Evolutionary conservation across 2,329 filamentous ascomycete species (phyloP), one percentile per base, ranked within the genome.

Genomic region (Akanthomyces muscarius): DNA sequence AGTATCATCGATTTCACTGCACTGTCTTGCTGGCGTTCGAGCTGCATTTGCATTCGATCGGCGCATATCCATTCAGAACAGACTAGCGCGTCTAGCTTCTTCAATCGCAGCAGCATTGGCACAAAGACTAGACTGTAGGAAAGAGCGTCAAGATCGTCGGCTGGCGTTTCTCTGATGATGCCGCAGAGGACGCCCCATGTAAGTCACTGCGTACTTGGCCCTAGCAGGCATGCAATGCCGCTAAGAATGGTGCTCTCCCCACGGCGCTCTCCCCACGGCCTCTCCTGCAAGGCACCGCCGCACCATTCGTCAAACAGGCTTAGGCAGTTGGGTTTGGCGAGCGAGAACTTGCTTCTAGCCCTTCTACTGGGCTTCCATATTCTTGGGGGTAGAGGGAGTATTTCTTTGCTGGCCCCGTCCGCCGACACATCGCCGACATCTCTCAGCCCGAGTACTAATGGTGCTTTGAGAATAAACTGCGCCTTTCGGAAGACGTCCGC

Each of bases 261-360:
- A 61, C 57, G 48, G 11, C 47, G n/a, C 38, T 33, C 36, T 53
- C 57, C 57, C 57, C 57, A 61, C 57, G 48, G 11, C 47, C 38
- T 33, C 36, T 53, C 57, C 57, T 61, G 38, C 48, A 30, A 42
- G 23, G 57, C 38, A 52, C 57, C 36, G 44, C 42, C 42, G 57
- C 38, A 52, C 57, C 36, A 53, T 53, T 52, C 18, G 36, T 61
- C 48, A 53, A 61, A 45, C 25, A 61, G 57, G 57, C 48, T 23
- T 61, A 53, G 57, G 36, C 38, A 25, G 36, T 60, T 21, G 6
- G 45, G 7, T 52, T 50, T 41, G 45, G 47, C 48, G 25, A 36
- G 50, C 25, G 5, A 59, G 56, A 51, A 51, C 45, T 38, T 52
- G 57, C 48, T 60, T 60, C 57, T 60, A 53, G 57, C 47, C n/a